Evolutionary conservation across 495 filamentous ascomycete species (phyloP).

Genomic region (Geopyxis carbonaria): DNA sequence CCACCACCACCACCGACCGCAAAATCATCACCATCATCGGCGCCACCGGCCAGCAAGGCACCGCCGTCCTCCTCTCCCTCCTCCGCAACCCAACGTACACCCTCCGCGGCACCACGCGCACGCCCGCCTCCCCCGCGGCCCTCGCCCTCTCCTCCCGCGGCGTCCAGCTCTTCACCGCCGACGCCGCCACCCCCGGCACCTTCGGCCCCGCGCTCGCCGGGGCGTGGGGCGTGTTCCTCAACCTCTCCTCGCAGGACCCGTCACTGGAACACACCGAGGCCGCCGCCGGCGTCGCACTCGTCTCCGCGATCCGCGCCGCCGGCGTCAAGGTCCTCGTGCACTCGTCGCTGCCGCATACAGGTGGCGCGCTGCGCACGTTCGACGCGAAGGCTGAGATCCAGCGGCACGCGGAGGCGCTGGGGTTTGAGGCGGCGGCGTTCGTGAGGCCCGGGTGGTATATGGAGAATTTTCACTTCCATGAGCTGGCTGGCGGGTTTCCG

Average conservation of each 20-base stretch:
- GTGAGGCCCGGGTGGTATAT: neutral
- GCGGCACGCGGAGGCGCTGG: neutral
- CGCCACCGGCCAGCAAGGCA: conserved; percentile 18
- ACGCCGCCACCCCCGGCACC: too few species aligned
- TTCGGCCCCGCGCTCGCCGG: neutral
- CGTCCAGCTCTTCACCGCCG: neutral
- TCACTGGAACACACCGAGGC: neutral
- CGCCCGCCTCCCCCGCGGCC: neutral
- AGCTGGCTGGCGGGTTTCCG: too few species aligned
- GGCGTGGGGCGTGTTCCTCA: neutral
- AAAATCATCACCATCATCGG: conserved; percentile 4
- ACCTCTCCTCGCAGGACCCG: neutral
- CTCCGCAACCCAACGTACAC: conserved; percentile 7
- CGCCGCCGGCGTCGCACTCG: neutral
- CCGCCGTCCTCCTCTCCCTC: conserved; percentile 42
- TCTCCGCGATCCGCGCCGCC: neutral
- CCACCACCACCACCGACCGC: conserved; percentile 5
- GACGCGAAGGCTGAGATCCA: neutral
- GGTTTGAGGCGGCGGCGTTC: neutral
- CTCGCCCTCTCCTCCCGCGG: neutral
- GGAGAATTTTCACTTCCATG: too few species aligned
- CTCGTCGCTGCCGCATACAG: neutral
- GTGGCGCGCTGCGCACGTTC: neutral
- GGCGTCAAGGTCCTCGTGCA: neutral
- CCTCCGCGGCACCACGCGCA: neutral